These are phyloP conservation scores for Periglandula ipomoeae DNA, from an alignment of 2,329 filamentous ascomycete species.

Conservation along the genomic window DNA sequence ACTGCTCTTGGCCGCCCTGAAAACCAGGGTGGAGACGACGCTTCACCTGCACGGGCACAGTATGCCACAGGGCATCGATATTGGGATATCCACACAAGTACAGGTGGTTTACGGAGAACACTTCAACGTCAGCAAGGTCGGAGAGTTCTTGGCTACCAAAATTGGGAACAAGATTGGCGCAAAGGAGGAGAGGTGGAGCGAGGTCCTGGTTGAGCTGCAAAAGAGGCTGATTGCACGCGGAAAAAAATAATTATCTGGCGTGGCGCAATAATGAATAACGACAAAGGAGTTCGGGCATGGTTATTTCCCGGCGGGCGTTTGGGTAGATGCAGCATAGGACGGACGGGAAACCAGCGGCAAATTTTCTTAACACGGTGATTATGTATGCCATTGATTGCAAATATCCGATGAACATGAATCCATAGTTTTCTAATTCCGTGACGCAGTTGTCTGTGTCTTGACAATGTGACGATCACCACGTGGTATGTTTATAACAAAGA, in stretches of 20 bases:
- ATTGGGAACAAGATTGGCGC: slow-evolving; percentile 33
- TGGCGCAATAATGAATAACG: slow-evolving; percentile 20
- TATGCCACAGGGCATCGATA: slow-evolving; percentile 40
- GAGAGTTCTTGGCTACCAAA: slow-evolving; percentile 54
- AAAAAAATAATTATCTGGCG: slow-evolving; percentile 29
- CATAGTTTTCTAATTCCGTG: neutral
- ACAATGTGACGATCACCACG: too few relatives aligned
- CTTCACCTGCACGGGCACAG: slow-evolving; percentile 45
- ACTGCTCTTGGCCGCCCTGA: slow-evolving; percentile 53
- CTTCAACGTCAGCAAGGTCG: slow-evolving; percentile 67
- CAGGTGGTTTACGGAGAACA: slow-evolving; percentile 67
- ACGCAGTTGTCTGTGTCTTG: neutral
- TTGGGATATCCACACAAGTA: slow-evolving; percentile 45
- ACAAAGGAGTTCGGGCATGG: slow-evolving; percentile 9
- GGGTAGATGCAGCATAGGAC: neutral
- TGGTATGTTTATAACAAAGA: too few relatives aligned
- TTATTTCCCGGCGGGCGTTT: slow-evolving; percentile 9
- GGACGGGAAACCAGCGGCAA: neutral
- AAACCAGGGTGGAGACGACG: slow-evolving; percentile 58
- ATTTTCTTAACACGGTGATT: neutral
- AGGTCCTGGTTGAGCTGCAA: slow-evolving; percentile 45
- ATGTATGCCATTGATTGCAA: neutral
- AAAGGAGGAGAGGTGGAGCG: slow-evolving; percentile 39
- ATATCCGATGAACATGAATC: neutral
- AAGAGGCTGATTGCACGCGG: slow-evolving; percentile 47